These are phyloP conservation scores for Chrysoporthe cubensis DNA, from an alignment of 2,329 filamentous ascomycete species.

Conservation along the genomic window DNA sequence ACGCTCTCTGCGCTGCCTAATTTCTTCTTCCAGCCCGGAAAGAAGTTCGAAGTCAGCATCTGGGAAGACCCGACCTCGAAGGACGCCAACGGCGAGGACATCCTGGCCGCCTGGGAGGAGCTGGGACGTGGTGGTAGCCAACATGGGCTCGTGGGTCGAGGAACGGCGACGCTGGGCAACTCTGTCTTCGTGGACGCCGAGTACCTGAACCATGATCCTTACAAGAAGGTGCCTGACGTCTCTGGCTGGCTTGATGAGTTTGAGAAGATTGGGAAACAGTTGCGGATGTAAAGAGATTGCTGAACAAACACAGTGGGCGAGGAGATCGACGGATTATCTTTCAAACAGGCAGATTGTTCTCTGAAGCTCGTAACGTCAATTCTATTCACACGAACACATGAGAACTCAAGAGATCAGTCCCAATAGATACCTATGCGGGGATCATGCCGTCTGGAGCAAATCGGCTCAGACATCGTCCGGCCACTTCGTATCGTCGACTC, in stretches of 20 bases:
- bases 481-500: constrained; percentile 20
- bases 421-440: too few species aligned
- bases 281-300: neutral
- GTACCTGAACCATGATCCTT: constrained; percentile 40
- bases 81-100: neutral
- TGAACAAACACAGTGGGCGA: neutral
- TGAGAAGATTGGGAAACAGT: constrained; percentile 35
- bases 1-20: constrained; percentile 23
- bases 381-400: too few species aligned
- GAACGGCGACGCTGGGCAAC: constrained; percentile 34
- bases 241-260: constrained; percentile 38
- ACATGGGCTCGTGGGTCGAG: constrained; percentile 30
- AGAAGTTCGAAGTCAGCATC: constrained; percentile 36
- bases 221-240: constrained; percentile 37
- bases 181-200: constrained; percentile 40
- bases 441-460: too few species aligned
- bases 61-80: constrained; percentile 34
- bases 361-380: too few species aligned
- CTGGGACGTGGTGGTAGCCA: constrained; percentile 28
- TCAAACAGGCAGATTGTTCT: neutral
- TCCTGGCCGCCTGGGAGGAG: constrained; percentile 19
- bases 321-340: neutral
- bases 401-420: neutral
- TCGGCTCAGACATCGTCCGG: neutral
- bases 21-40: constrained; percentile 41